Conservation (phyloP, 2,329 filamentous ascomycete genomes). For the Aspergillus sp. region DNA sequence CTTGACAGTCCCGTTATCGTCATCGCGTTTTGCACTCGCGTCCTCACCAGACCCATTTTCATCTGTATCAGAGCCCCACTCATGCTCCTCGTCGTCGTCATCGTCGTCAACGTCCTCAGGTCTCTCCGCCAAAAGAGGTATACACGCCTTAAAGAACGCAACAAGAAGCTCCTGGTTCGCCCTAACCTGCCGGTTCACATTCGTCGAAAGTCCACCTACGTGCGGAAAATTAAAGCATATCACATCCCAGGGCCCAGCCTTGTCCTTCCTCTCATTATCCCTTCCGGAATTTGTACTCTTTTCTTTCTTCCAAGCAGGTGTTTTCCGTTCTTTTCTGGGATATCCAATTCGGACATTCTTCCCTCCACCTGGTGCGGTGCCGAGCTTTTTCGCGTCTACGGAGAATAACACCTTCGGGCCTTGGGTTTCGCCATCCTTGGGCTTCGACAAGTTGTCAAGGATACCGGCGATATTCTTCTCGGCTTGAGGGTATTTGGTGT, state of each 20-base stretch:
- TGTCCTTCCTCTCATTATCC: neutral
- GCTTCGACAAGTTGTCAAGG: constrained; percentile 14
- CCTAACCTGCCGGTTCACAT: constrained; percentile 91
- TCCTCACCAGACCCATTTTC: constrained; percentile 22
- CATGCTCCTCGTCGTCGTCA: constrained; percentile 19
- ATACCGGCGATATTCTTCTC: constrained; percentile 56
- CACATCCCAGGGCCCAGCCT: constrained; percentile 61
- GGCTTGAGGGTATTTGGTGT: constrained; percentile 73
- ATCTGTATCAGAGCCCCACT: constrained; percentile 24
- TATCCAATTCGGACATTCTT: constrained; percentile 47
- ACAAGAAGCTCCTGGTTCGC: constrained; percentile 71
- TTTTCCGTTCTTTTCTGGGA: constrained; percentile 30
- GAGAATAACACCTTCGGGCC: constrained; percentile 40
- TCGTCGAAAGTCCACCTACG: constrained; percentile 85
- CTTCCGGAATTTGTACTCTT: neutral
- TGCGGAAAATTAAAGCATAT: constrained; percentile 98
- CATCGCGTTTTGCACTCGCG: constrained; percentile 3
- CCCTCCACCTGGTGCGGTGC: constrained; percentile 33
- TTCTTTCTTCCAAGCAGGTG: constrained; percentile 27
- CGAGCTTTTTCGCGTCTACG: constrained; percentile 46
- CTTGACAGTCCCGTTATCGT: neutral
- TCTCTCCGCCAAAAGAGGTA: constrained; percentile 39
- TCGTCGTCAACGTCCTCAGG: constrained; percentile 19
- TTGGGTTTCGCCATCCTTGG: neutral
- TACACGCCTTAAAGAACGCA: constrained; percentile 48